Evolutionary conservation across 1,284 basidiomycete species (phyloP).

Genomic region (Peniophora sp.): DNA sequence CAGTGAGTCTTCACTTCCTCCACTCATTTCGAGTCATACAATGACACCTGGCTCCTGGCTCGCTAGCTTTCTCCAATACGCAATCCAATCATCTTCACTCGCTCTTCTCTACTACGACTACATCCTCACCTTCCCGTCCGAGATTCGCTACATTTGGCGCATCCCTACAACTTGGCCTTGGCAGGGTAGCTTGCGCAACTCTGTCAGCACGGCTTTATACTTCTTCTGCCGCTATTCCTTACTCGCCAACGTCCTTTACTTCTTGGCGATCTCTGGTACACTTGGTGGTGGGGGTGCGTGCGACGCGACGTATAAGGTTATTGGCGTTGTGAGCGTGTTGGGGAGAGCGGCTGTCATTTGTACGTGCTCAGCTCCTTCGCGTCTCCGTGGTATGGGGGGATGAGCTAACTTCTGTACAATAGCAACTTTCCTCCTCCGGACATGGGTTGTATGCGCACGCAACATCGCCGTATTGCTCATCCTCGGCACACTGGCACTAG

Average conservation of each 20-base stretch:
- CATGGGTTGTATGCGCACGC: slow-evolving; percentile 23
- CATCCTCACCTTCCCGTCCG: slow-evolving; percentile 2
- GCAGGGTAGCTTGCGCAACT: slow-evolving; percentile 10
- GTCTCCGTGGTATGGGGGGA: neutral
- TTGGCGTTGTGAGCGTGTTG: slow-evolving; percentile 22
- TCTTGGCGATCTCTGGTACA: slow-evolving; percentile 6
- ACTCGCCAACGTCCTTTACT: slow-evolving; percentile 2
- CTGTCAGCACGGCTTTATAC: slow-evolving; percentile 1
- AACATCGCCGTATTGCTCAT: slow-evolving; percentile 17
- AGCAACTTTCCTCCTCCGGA: slow-evolving; percentile 24
- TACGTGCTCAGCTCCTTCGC: slow-evolving; percentile 4
- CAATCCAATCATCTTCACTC: neutral
- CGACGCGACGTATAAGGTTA: slow-evolving; percentile 22
- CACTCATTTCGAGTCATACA: too few species aligned
- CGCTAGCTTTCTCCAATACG: too few species aligned
- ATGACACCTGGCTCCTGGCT: too few species aligned
- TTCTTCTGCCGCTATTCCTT: slow-evolving; percentile 3
- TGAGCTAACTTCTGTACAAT: neutral
- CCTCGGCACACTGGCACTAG: slow-evolving; percentile 18
- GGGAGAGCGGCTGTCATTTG: slow-evolving; percentile 24
- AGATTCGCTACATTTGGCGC: slow-evolving; percentile 3
- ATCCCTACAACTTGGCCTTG: slow-evolving; percentile 18
- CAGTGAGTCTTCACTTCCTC: too few species aligned
- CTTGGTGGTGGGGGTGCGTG: slow-evolving; percentile 15
- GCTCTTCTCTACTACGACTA: slow-evolving; percentile 6